Conservation (phyloP, 2,329 filamentous ascomycete genomes). For the Xylariales sp. region DNA sequence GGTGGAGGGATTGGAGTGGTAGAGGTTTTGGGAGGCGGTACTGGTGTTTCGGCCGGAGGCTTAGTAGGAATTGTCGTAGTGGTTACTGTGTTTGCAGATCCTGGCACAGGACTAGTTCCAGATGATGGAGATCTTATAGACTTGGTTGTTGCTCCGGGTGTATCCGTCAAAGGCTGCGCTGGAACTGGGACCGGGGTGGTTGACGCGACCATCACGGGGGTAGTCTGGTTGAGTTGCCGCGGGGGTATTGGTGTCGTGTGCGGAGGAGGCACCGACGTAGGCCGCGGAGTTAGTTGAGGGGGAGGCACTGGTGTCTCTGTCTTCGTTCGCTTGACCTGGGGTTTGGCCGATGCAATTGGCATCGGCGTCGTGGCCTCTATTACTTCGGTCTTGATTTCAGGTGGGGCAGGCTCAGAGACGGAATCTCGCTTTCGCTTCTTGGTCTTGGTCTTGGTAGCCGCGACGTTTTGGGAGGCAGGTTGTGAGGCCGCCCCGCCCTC, state of each 20-base stretch:
- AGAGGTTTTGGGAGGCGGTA: constrained; percentile 31
- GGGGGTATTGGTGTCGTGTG: constrained; percentile 26
- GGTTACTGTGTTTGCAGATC: constrained; percentile 24
- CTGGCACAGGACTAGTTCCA: constrained; percentile 8
- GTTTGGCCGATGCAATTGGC: constrained; percentile 24
- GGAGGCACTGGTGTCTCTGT: constrained; percentile 54
- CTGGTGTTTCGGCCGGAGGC: constrained; percentile 35
- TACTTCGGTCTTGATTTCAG: constrained; percentile 23
- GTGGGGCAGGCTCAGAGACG: constrained; percentile 21
- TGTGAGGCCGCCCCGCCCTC: constrained; percentile 14
- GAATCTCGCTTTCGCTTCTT: constrained; percentile 44
- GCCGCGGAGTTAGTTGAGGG: constrained; percentile 29
- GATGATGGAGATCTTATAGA: constrained; percentile 3
- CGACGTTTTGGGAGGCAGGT: constrained; percentile 11
- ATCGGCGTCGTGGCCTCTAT: constrained; percentile 19
- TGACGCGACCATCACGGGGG: constrained; percentile 18
- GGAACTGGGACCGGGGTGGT: constrained; percentile 28
- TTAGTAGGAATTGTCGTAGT: constrained; percentile 31
- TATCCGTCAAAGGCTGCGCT: constrained; percentile 5
- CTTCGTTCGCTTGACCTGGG: constrained; percentile 47
- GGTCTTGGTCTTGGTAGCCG: constrained; percentile 19
- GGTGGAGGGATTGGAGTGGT: constrained; percentile 33
- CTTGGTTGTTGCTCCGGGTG: constrained; percentile 3
- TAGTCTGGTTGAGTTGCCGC: constrained; percentile 20
- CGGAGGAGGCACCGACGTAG: constrained; percentile 24